phyloP scores from a whole-genome alignment of 768 basidiomycete species.

The Boletus speciosus region DNA sequence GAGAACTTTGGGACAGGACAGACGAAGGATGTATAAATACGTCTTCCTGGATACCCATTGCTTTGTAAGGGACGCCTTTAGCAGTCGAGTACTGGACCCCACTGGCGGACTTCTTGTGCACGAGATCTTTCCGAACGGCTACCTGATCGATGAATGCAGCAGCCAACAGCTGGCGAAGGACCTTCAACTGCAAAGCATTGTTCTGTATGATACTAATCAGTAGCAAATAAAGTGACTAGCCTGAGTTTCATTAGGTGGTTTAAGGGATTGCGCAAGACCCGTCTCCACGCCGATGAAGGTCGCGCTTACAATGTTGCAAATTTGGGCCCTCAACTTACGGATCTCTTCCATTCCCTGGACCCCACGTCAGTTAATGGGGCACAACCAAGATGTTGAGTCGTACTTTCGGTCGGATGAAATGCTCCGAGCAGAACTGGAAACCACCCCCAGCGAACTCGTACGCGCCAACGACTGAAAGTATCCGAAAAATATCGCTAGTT shows the following conservation, averaged over 20 bases:
- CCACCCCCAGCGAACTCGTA: conserved; percentile 89
- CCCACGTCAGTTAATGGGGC: not conserved
- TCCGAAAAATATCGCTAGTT: conserved; percentile 81
- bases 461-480: conserved; percentile 92
- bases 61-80: conserved; percentile 78
- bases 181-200: conserved; percentile 66
- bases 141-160: conserved; percentile 95
- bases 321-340: conserved; percentile 88
- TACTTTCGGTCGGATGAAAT: conserved; percentile 91
- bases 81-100: conserved; percentile 72
- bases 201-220: not conserved
- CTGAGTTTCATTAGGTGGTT: conserved; percentile 77
- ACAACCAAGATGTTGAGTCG: conserved; percentile 5
- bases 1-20: conserved; percentile 59
- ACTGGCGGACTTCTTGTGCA: conserved; percentile 51
- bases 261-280: conserved; percentile 59
- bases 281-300: conserved; percentile 67
- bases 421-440: conserved; percentile 75
- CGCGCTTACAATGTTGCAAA: conserved; percentile 77
- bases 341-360: conserved; percentile 96
- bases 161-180: conserved; percentile 80
- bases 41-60: conserved; percentile 77
- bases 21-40: conserved; percentile 92
- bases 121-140: conserved; percentile 84
- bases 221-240: conserved; percentile 35